Evolutionary conservation across 441 rosid species (phyloP), one percentile per base, ranked within the genome.

Genomic region (Arabidopsis hybrid): DNA sequence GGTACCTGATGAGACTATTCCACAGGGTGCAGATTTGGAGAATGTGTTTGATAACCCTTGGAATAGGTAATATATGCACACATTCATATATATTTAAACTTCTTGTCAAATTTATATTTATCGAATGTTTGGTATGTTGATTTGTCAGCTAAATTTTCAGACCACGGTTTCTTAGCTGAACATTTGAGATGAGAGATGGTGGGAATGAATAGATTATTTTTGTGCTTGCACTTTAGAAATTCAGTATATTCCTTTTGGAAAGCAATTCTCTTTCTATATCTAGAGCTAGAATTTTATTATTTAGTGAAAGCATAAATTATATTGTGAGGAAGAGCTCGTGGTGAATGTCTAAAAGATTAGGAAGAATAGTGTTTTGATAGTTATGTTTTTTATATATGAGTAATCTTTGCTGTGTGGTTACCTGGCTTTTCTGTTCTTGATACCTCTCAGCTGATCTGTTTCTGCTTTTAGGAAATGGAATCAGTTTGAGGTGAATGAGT

Each of bases 1-100:
- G 99, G 82, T 89, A 55, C 97, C 98, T 63, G 97, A 88, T 71
- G 93, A 78, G 76, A 85, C 85, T 83, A 83, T 67, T 76, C 94
- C 86, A 31, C 85, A 76, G 53, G 79, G 80, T 73, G 85, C 95
- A 60, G 95, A 85, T 62, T 65, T 89, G 67, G 98, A 90, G 26
- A 89, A 90, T 82, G 83, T 80, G 75, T 91, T 95, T 78, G 93
- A 89, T 43, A 76, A 59, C 63, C 82, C 79, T 53, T 68, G 88
- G 85, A 82, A 85, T 64, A 91, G 98, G 98, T 95, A 80, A 39
- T 4, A 16, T 14, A 31, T 8, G 21, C 29, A 34, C 13, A 16
- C 29, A 9, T 5, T 5, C 2, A 59, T 18, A 5, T n/a, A 5
- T 71, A 76, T 65, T 45, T 68, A 61, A 70, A 70, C 42, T 43